Conservation (phyloP, 495 filamentous ascomycete genomes). For the Xylaria curta region DNA sequence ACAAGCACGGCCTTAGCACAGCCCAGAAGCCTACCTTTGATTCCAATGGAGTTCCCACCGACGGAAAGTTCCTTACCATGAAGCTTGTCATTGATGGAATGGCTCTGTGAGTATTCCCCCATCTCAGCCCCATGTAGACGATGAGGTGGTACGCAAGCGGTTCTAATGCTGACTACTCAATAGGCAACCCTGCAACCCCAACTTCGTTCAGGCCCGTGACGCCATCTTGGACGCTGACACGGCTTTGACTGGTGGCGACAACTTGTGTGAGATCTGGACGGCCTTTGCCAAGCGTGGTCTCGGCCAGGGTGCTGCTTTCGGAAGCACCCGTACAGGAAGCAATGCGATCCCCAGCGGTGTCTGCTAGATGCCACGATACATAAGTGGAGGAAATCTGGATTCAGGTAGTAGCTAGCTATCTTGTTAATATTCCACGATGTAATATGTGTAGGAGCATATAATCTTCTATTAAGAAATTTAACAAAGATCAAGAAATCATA, state of each 20-base stretch:
- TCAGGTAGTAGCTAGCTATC: background rate
- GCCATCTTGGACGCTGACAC: conserved; percentile 61
- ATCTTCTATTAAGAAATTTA: background rate
- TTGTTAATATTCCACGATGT: conserved; percentile 1
- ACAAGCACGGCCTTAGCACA: conserved; percentile 56
- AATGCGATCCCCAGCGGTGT: conserved; percentile 38
- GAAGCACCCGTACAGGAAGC: conserved; percentile 34
- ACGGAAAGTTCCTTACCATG: conserved; percentile 57
- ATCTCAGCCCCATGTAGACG: background rate
- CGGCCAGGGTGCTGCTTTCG: conserved; percentile 44
- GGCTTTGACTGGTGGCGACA: conserved; percentile 56
- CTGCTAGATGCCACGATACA: conserved; percentile 30
- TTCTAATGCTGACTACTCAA: background rate
- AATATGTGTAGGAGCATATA: conserved; percentile 6
- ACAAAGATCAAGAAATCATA: background rate
- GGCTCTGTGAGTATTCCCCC: conserved; percentile 47
- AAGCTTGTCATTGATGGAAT: conserved; percentile 61
- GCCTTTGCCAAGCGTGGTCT: conserved; percentile 60
- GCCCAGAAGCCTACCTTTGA: conserved; percentile 51
- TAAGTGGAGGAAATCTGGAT: conserved; percentile 12
- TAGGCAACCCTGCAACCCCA: conserved; percentile 59
- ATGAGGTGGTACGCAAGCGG: background rate
- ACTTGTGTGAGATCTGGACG: conserved; percentile 59
- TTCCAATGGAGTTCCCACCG: conserved; percentile 52
- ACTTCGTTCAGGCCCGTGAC: conserved; percentile 56